Conservation (phyloP, 306 rosid species). For the Senna siamea region DNA sequence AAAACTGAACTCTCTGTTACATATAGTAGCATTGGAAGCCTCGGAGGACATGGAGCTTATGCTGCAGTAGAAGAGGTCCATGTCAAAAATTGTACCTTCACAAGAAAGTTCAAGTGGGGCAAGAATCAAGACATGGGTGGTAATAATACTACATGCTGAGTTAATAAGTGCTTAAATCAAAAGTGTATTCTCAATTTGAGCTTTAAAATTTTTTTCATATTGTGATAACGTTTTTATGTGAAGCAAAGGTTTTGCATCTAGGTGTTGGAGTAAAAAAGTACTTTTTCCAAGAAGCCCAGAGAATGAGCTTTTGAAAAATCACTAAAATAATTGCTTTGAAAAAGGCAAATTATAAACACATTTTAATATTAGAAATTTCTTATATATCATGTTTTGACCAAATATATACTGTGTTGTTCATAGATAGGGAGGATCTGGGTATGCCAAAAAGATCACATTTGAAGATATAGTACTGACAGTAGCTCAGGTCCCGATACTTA, state of each 20-base stretch:
- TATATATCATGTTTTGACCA: not conserved
- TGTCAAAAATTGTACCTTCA: conserved; percentile 48
- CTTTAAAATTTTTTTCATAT: too few species aligned
- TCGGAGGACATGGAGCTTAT: conserved; percentile 39
- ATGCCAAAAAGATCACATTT: conserved; percentile 51
- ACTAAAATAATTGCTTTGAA: too few species aligned
- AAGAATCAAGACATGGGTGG: conserved; percentile 63
- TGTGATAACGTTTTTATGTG: too few species aligned
- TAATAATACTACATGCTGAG: not conserved
- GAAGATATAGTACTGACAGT: conserved; percentile 40
- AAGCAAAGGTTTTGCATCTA: too few species aligned
- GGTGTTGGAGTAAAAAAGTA: too few species aligned
- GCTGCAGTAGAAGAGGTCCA: conserved; percentile 45
- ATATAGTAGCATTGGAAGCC: conserved; percentile 44
- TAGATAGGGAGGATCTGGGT: conserved; percentile 56
- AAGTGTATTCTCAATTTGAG: too few species aligned
- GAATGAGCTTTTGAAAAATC: too few species aligned
- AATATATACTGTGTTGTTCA: not conserved
- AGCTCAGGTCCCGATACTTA: conserved; percentile 42
- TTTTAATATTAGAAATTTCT: too few species aligned
- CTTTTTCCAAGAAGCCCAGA: too few species aligned
- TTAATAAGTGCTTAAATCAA: too few species aligned
- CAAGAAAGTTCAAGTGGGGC: conserved; percentile 50
- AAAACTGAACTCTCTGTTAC: too few species aligned
- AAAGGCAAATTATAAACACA: too few species aligned